phyloP scores from a whole-genome alignment of 768 basidiomycete species.

The Pleurotus ostreatus region DNA sequence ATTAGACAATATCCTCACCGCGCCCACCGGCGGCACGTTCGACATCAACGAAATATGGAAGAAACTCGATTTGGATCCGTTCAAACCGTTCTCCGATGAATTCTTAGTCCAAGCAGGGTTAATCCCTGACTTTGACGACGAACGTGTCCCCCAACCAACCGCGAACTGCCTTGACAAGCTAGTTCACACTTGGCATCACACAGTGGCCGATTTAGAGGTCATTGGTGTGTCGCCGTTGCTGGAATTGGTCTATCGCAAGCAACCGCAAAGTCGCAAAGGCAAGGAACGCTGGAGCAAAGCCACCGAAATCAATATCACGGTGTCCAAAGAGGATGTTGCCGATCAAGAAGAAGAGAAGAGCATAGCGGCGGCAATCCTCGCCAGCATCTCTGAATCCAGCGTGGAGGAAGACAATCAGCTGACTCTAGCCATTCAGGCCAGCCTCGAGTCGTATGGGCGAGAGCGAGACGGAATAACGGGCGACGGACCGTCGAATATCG shows the following conservation, averaged over 20 bases:
- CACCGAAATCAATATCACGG: too few relatives aligned
- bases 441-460: too few relatives aligned
- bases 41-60: conserved; percentile 55
- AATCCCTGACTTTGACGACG: conserved; percentile 13
- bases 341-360: conserved; percentile 34
- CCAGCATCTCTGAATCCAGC: conserved; percentile 28
- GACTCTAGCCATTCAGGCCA: too few relatives aligned
- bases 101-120: conserved; percentile 45
- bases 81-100: conserved; percentile 38
- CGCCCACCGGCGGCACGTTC: conserved; percentile 34
- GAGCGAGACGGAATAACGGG: background rate
- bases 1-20: conserved; percentile 42
- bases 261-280: conserved; percentile 15
- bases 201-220: conserved; percentile 24
- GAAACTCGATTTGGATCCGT: conserved; percentile 38
- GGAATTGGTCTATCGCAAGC: conserved; percentile 49
- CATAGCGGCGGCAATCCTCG: conserved; percentile 41
- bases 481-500: background rate
- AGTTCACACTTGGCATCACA: conserved; percentile 23
- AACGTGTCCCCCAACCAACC: conserved; percentile 10
- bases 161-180: conserved; percentile 35
- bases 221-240: conserved; percentile 34
- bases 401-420: too few relatives aligned
- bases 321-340: background rate
- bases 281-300: too few relatives aligned